Evolutionary conservation across 805 yeast genomes (phyloP).

Genomic region (Hanseniaspora pseudoguilliermondii): DNA sequence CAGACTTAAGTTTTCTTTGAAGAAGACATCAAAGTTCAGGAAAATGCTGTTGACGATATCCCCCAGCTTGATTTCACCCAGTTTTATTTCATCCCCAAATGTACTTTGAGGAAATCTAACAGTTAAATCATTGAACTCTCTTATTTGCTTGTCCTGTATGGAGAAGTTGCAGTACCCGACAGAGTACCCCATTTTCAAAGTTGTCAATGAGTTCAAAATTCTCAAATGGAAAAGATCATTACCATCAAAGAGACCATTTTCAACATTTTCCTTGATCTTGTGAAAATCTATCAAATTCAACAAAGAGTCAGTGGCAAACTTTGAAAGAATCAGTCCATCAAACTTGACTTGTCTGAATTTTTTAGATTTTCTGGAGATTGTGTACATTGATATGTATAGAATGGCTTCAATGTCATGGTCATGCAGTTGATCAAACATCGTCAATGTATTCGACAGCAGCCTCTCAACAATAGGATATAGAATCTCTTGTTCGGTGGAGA

Average conservation of each 20-base stretch:
- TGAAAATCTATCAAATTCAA: constrained; percentile 36
- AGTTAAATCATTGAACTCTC: constrained; percentile 33
- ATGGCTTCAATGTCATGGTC: constrained; percentile 53
- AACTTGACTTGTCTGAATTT: constrained; percentile 35
- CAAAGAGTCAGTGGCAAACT: constrained; percentile 39
- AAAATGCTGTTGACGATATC: constrained; percentile 24
- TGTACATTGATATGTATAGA: constrained; percentile 41
- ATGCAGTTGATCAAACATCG: constrained; percentile 39
- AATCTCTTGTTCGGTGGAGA: constrained; percentile 35
- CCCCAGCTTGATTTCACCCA: constrained; percentile 37
- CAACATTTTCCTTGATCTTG: constrained; percentile 31
- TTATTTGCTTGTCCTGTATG: constrained; percentile 20
- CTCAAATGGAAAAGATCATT: constrained; percentile 42
- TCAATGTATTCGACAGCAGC: constrained; percentile 36
- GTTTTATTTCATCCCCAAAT: constrained; percentile 43
- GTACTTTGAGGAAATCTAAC: constrained; percentile 39
- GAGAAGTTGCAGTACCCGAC: constrained; percentile 35
- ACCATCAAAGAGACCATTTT: constrained; percentile 21
- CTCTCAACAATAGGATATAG: constrained; percentile 38
- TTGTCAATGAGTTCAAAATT: constrained; percentile 40
- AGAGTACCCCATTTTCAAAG: constrained; percentile 39
- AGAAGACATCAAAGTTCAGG: constrained; percentile 22
- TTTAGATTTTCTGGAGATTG: constrained; percentile 40
- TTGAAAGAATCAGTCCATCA: constrained; percentile 42
- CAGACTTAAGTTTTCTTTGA: constrained; percentile 13